Percentiles rank a stretch among this genome's conserved stretches.
phyloP scores from a whole-genome alignment of 768 basidiomycete genomes.

The Lepiota brunneoincarnata region DNA sequence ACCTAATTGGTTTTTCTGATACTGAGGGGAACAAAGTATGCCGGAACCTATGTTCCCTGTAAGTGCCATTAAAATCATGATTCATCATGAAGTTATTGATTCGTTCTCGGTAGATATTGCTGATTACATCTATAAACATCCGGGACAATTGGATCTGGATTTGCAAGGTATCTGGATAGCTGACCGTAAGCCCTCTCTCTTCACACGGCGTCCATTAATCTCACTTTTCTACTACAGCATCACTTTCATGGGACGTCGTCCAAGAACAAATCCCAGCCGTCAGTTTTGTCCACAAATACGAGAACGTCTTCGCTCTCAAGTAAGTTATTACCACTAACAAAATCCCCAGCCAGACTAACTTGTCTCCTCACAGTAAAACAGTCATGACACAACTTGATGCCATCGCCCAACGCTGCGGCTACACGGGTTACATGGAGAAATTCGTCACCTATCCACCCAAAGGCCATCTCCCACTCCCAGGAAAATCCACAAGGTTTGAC shows the following conservation, averaged over 20 bases:
- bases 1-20: background rate
- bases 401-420: conserved; percentile 54
- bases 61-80: conserved; percentile 21
- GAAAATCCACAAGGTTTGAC: conserved; percentile 42
- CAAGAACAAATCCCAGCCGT: conserved; percentile 72
- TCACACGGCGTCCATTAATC: background rate
- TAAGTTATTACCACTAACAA: conserved; percentile 25
- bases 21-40: conserved; percentile 45
- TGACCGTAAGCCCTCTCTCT: conserved; percentile 50
- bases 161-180: conserved; percentile 72
- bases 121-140: conserved; percentile 66
- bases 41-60: conserved; percentile 61
- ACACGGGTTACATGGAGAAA: conserved; percentile 57
- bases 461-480: conserved; percentile 67
- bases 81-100: background rate
- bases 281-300: conserved; percentile 70
- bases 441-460: conserved; percentile 67
- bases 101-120: conserved; percentile 55
- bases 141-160: conserved; percentile 46
- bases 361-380: conserved; percentile 42
- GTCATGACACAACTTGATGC: conserved; percentile 59
- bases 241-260: conserved; percentile 59
- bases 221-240: conserved; percentile 32
- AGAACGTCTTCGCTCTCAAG: conserved; percentile 73
- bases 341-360: background rate